Evolutionary conservation across 2,329 filamentous ascomycete genomes (phyloP).

Genomic region (Xylaria polymorpha): DNA sequence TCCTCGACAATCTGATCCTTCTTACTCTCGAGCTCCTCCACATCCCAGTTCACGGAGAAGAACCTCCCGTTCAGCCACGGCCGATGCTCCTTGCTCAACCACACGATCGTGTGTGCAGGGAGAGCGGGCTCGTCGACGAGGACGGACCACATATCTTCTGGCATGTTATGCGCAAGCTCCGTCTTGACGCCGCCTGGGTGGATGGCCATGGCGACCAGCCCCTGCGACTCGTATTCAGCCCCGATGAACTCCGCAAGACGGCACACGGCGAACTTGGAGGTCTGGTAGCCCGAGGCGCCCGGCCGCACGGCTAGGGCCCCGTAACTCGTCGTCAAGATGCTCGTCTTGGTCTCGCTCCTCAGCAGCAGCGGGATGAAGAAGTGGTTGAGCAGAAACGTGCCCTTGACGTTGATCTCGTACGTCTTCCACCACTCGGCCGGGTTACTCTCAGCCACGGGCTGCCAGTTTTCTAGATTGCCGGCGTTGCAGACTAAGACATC

Average conservation of each 20-base stretch:
- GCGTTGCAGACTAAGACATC: constrained; percentile 57
- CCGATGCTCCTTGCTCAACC: constrained; percentile 42
- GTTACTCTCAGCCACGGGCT: constrained; percentile 42
- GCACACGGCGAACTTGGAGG: constrained; percentile 57
- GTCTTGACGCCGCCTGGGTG: constrained; percentile 61
- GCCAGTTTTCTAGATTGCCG: constrained; percentile 52
- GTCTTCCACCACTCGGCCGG: constrained; percentile 46
- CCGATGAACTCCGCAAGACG: constrained; percentile 59
- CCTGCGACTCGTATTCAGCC: constrained; percentile 57
- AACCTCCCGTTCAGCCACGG: constrained; percentile 48
- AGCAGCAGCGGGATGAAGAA: constrained; percentile 47
- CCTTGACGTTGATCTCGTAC: constrained; percentile 49
- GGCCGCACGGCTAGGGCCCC: constrained; percentile 52
- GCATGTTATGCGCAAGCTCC: constrained; percentile 54
- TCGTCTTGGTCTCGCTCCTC: constrained; percentile 51
- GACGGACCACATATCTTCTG: constrained; percentile 42
- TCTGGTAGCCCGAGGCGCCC: constrained; percentile 59
- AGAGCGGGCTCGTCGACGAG: constrained; percentile 48
- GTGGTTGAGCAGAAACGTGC: constrained; percentile 44
- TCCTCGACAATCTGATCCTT: constrained; percentile 48
- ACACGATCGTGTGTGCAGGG: constrained; percentile 44
- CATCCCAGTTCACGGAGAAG: constrained; percentile 47
- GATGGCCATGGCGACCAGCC: constrained; percentile 55
- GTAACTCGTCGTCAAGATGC: constrained; percentile 56
- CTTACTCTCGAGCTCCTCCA: constrained; percentile 49